A percentile compares a stretch with the other conserved stretches of the same genome.
These are phyloP conservation scores for Trichophyton simii DNA, from an alignment of 2,329 filamentous ascomycete species.

Conservation along the genomic window DNA sequence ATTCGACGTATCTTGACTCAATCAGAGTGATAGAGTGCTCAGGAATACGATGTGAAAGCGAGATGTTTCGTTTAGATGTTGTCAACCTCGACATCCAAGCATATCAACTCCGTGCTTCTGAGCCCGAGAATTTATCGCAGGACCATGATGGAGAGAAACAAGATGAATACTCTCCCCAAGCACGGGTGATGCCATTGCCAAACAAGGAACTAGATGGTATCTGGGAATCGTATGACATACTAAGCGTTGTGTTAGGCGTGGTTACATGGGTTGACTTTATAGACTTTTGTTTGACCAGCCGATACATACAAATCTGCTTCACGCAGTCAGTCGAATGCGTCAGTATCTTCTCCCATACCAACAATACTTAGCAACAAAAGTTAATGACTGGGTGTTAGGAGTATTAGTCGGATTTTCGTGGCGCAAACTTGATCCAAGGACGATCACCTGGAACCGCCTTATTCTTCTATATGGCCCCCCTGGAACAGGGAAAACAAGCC, in stretches of 20 bases:
- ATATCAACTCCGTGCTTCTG: slow-evolving; percentile 24
- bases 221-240: slow-evolving; percentile 30
- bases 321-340: slow-evolving; percentile 31
- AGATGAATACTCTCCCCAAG: slow-evolving; percentile 19
- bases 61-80: slow-evolving; percentile 21
- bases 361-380: neutral
- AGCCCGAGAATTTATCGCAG: slow-evolving; percentile 11
- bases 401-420: slow-evolving; percentile 17
- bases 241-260: neutral
- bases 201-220: slow-evolving; percentile 29
- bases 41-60: slow-evolving; percentile 16
- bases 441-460: slow-evolving; percentile 36
- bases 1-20: slow-evolving; percentile 21
- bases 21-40: slow-evolving; percentile 31
- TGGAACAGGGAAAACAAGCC: slow-evolving; percentile 88
- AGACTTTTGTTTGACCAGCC: slow-evolving; percentile 34
- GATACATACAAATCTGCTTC: slow-evolving; percentile 31
- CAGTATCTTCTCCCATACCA: slow-evolving; percentile 4
- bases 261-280: neutral
- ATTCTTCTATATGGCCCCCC: slow-evolving; percentile 91
- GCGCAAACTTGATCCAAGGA: slow-evolving; percentile 24
- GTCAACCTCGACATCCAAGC: slow-evolving; percentile 33
- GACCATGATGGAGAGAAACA: slow-evolving; percentile 11
- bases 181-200: slow-evolving; percentile 27
- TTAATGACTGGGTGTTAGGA: slow-evolving; percentile 14